Percentiles rank a stretch among this genome's conserved stretches.
phyloP scores from a whole-genome alignment of 306 rosid species.

The Dalbergia cochinchinensis region DNA sequence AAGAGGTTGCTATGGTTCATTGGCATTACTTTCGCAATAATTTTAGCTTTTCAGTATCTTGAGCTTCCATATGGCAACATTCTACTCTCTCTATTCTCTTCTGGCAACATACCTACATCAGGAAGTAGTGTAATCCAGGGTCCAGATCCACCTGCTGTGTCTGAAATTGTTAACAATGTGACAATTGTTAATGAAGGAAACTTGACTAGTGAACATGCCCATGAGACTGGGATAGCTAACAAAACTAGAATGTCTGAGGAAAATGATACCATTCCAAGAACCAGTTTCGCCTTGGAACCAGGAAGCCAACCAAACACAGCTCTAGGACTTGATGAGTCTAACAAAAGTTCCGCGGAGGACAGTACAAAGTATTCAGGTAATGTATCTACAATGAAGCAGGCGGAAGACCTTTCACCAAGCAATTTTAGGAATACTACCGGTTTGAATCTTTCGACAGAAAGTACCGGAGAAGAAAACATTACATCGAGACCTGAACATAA shows the following conservation, averaged over 20 bases:
- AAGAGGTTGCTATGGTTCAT: slow-evolving; percentile 69
- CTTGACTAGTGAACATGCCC: slow-evolving; percentile 11
- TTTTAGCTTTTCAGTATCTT: slow-evolving; percentile 62
- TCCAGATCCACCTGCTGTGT: slow-evolving; percentile 38
- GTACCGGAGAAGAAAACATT: neutral
- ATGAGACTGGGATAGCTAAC: slow-evolving; percentile 48
- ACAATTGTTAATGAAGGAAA: slow-evolving; percentile 44
- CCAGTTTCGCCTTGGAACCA: slow-evolving; percentile 44
- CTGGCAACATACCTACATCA: slow-evolving; percentile 44
- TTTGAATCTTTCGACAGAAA: slow-evolving; percentile 40
- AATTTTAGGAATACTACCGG: slow-evolving; percentile 19
- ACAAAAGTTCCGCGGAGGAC: slow-evolving; percentile 26
- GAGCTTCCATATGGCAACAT: slow-evolving; percentile 64
- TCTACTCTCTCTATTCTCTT: slow-evolving; percentile 55
- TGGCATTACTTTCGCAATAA: slow-evolving; percentile 59
- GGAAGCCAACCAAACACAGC: slow-evolving; percentile 42
- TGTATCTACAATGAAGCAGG: slow-evolving; percentile 26
- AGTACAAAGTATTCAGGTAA: slow-evolving; percentile 28
- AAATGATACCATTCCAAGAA: neutral
- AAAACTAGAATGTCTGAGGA: neutral
- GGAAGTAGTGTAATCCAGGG: slow-evolving; percentile 38
- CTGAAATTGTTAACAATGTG: slow-evolving; percentile 36
- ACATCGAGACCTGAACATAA: too few species aligned
- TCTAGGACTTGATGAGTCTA: slow-evolving; percentile 48
- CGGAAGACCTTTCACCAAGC: slow-evolving; percentile 32